Conservation (phyloP, 805 yeast species). For the Wickerhamomyces bovis region DNA sequence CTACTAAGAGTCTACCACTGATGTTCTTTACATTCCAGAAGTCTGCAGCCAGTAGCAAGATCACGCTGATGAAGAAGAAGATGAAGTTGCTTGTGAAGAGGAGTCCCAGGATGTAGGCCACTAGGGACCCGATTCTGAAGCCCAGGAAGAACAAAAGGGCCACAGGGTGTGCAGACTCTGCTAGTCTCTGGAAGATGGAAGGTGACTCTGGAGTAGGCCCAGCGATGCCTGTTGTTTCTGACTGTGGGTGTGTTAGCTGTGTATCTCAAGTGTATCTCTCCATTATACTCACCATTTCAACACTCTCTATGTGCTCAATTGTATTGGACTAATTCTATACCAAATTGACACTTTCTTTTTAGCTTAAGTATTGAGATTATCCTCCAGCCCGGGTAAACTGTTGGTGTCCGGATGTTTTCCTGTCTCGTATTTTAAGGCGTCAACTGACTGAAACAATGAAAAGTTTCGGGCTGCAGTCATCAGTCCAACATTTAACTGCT, state of each 20-base stretch:
- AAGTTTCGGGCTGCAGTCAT: background rate
- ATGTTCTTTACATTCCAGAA: slow-evolving; percentile 93
- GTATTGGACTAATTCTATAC: background rate
- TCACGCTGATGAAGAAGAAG: slow-evolving; percentile 70
- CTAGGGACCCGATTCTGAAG: slow-evolving; percentile 57
- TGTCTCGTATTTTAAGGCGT: background rate
- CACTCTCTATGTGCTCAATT: background rate
- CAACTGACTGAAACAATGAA: background rate
- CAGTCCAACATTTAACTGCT: too few species aligned
- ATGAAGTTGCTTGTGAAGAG: slow-evolving; percentile 62
- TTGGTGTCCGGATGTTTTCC: background rate
- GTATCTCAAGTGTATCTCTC: background rate
- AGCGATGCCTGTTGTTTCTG: background rate
- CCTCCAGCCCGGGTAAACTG: background rate
- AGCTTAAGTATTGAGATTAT: too few species aligned
- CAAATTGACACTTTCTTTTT: background rate
- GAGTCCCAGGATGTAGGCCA: slow-evolving; percentile 65
- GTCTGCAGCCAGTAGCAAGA: slow-evolving; percentile 77
- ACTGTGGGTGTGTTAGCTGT: background rate
- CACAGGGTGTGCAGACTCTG: slow-evolving; percentile 78
- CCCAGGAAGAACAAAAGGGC: slow-evolving; percentile 61
- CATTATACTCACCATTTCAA: background rate
- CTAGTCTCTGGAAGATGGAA: slow-evolving; percentile 40
- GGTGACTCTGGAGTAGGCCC: background rate
- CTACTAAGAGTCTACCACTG: slow-evolving; percentile 84